Evolutionary conservation across 106 monocot species (phyloP), one percentile per base, ranked within the genome.

Genomic region (Dendrobium huoshanense): DNA sequence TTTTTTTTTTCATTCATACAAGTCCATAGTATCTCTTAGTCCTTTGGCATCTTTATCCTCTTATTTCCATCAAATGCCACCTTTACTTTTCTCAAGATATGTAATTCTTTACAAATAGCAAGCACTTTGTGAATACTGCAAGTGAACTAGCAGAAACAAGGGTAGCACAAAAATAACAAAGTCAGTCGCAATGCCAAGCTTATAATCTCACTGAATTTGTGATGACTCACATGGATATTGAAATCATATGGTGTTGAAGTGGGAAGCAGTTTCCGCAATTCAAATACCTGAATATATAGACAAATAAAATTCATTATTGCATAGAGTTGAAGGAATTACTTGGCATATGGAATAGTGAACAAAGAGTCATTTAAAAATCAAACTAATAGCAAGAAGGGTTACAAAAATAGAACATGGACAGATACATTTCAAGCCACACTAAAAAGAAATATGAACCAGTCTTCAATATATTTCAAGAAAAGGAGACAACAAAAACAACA

Each of bases 161-260:
- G 22, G 43, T 7, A 44, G 19, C 29, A 74, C 19, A 43, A 44
- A 74, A 13, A 18, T 43, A 74, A 74, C 17, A 44, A 74, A 74
- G 20, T 20, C 22, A 20, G 74, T 44, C 40, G 73, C 37, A 74
- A 43, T 44, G n/a, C 55, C 77, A 48, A 25, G 29, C 3, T 33
- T 17, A 59, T 19, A 78, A 78, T 78, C 40, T 19, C 20, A 58
- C 15, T 49, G 56, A 41, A n/a, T 59, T 25, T 72, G 54, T 73
- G 74, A 11, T 42, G 45, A 24, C 95, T 95, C 83, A 95, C 95
- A 83, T 95, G 95, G 72, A 95, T 89, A 85, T 95, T 95, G 74
- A 95, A 95, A 84, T 95, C 95, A 87, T 95, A 95, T 1, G 88
- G 17, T 78, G 74, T 78, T 75, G 95, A 90, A 83, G 95, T 88